Conservation (phyloP, 805 yeast species). For the Kregervanrija pseudodelftensis region DNA sequence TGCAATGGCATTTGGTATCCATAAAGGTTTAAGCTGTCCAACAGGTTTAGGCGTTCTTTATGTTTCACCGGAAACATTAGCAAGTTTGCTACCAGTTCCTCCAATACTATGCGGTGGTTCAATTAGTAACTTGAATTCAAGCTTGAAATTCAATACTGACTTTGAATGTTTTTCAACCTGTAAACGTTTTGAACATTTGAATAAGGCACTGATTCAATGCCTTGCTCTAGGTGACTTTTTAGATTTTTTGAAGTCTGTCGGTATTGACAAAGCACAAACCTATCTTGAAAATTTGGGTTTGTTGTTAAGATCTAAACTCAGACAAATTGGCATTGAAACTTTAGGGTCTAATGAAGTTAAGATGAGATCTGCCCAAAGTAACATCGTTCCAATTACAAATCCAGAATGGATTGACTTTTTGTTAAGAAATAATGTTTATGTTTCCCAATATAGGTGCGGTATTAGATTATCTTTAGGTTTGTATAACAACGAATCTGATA, state of each 20-base stretch:
- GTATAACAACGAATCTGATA: not conserved
- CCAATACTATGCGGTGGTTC: not conserved
- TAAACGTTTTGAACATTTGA: conserved; percentile 1
- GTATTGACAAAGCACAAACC: not conserved
- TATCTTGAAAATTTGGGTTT: not conserved
- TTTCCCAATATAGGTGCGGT: not conserved
- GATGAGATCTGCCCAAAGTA: conserved; percentile 3
- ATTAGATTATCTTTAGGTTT: conserved; percentile 1
- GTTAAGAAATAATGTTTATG: not conserved
- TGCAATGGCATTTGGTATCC: conserved; percentile 2
- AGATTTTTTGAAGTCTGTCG: not conserved
- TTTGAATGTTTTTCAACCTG: not conserved
- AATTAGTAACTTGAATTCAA: not conserved
- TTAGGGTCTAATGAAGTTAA: conserved; percentile 1
- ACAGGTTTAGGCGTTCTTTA: conserved; percentile 2
- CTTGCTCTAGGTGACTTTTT: conserved; percentile 1
- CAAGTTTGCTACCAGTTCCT: not conserved
- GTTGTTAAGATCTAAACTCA: not conserved
- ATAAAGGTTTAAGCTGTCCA: conserved; percentile 3
- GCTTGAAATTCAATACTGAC: not conserved
- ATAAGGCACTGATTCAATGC: conserved; percentile 4
- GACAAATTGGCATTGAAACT: not conserved
- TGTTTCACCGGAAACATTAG: not conserved
- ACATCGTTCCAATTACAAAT: not conserved
- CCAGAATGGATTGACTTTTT: not conserved